Percentiles rank a stretch among this genome's conserved stretches.
These are phyloP conservation scores for Vigna reflexopilosa DNA, from an alignment of 306 rosid genomes.

Conservation along the genomic window DNA sequence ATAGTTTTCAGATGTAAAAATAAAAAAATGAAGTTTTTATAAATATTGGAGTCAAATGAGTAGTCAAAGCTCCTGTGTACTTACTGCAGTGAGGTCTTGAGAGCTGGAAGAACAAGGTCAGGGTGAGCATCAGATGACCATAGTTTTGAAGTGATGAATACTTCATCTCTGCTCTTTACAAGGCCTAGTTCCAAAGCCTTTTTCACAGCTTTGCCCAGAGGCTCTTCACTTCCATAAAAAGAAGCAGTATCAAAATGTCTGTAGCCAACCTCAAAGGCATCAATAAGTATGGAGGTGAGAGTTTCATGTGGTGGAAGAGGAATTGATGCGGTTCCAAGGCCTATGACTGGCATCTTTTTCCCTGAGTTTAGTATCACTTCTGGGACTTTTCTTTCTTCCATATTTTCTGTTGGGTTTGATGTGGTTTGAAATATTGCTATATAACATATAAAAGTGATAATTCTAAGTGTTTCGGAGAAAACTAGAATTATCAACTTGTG, in stretches of 20 bases:
- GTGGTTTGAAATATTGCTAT: background rate
- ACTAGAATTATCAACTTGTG: background rate
- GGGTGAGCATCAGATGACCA: conserved; percentile 56
- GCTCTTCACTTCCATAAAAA: conserved; percentile 45
- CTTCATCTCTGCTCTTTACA: conserved; percentile 49
- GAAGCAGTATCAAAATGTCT: conserved; percentile 54
- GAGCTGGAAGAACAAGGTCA: conserved; percentile 60
- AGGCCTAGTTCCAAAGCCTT: conserved; percentile 52
- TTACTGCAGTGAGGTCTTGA: conserved; percentile 54
- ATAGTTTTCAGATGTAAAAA: too few species aligned
- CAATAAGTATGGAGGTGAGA: conserved; percentile 34
- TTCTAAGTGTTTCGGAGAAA: background rate
- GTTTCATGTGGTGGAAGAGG: conserved; percentile 44
- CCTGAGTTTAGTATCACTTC: conserved; percentile 46
- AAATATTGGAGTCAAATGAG: background rate
- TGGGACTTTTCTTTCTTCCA: conserved; percentile 41
- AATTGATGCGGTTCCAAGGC: conserved; percentile 39
- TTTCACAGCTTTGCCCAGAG: conserved; percentile 52
- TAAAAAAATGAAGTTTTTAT: too few species aligned
- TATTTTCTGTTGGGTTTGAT: background rate
- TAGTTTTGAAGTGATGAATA: conserved; percentile 66
- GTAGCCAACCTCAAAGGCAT: conserved; percentile 39
- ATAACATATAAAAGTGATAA: background rate
- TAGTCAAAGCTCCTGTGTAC: background rate
- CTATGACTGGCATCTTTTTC: conserved; percentile 43